Evolutionary conservation across 2,329 filamentous ascomycete genomes (phyloP), one percentile per base, ranked within the genome.

Genomic region (Ophiostoma sp.): DNA sequence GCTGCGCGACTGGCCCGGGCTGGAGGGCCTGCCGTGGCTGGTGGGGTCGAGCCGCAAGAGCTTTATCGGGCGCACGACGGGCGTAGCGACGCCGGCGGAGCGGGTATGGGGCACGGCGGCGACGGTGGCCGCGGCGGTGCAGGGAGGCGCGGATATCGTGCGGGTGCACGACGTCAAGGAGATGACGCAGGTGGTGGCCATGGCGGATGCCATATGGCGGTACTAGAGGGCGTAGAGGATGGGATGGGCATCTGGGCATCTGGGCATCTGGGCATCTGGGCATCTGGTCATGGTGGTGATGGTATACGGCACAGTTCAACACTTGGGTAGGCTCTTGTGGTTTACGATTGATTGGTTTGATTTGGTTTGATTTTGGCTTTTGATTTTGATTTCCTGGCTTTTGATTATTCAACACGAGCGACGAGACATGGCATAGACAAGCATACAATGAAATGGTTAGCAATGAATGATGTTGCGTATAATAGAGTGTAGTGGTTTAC

Each of bases 161-260:
- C 84, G 95, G 66, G 93, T 99, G 58, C 95, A 99, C 79, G 94
- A 98, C 80, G 90, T 93, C 14, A 79, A 82, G 68, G 91, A 95
- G 81, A 98, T 98, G 94, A 82, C 79, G 55, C 85, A 92, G 78
- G 93, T 97, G 44, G 87, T 87, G 1, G 89, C 85, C 76, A 94
- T 98, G 88, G 87, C 92, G 8, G 94, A 98, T 83, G 93, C 93
- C n/a, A 93, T 97, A 67, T 96, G 91, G 86, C 83, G 91, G 73
- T 79, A 80, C 55, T 72, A 65, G 65, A 3, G 12, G 12, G 4
- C 1, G 12, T 14, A 6, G 5, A 52, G 4, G 8, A 27, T 3
- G 42, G 49, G 3, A 12, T 5, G 14, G 52, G 40, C 16, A 27
- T 27, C 27, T 27, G 27, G 27, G 27, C 27, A 27, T 27, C 27